phyloP scores from a whole-genome alignment of 73 alveolate species.

The Breviolum minutum region DNA sequence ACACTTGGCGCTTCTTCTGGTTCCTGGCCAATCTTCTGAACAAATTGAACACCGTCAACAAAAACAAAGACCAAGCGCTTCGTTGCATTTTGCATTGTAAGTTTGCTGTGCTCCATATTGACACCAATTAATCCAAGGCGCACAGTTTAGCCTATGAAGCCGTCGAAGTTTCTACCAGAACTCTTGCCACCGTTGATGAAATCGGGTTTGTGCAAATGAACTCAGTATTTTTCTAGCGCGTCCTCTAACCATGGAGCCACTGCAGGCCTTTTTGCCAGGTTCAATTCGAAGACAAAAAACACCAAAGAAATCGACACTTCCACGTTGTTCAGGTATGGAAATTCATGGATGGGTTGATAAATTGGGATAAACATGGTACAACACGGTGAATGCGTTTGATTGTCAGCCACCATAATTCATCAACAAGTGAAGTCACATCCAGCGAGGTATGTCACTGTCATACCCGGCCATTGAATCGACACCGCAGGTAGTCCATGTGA shows the following conservation, averaged over 20 bases:
- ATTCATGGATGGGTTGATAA: too few species aligned
- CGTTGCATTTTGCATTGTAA: neutral
- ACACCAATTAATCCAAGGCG: neutral
- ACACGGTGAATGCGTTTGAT: too few species aligned
- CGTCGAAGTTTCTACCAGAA: neutral
- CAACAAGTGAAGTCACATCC: neutral
- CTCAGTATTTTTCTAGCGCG: neutral
- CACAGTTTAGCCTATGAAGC: neutral
- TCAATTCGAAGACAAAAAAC: too few species aligned
- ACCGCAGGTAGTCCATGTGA: conserved; percentile 70
- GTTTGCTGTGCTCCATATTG: neutral
- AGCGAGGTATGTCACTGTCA: neutral
- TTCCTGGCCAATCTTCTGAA: neutral
- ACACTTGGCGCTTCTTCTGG: conserved; percentile 38
- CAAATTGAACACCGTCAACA: neutral
- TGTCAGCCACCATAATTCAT: too few species aligned
- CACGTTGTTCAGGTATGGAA: too few species aligned
- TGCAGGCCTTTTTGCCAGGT: conserved; percentile 28
- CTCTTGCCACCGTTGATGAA: neutral
- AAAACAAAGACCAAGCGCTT: neutral
- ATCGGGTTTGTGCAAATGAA: neutral
- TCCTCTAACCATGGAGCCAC: conserved; percentile 84
- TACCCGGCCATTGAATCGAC: conserved; percentile 51
- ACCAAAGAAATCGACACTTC: too few species aligned
- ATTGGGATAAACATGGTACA: too few species aligned